Conservation (phyloP, 805 yeast species). For the Ogataea methanolica region DNA sequence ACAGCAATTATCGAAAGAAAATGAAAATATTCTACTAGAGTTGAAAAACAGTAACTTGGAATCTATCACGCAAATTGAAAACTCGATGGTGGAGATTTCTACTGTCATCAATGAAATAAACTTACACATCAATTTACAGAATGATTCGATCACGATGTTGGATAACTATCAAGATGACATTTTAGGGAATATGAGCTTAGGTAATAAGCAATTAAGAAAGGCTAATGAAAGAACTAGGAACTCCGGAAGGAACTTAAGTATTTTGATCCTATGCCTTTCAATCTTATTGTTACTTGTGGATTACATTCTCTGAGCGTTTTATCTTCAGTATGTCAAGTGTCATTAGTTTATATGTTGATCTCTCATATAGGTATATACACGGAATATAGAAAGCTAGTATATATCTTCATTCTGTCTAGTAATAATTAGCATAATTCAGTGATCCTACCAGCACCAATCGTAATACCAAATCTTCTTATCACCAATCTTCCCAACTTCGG, state of each 20-base stretch:
- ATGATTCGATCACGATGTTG: slow-evolving; percentile 60
- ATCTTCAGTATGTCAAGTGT: no score
- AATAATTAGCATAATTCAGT: slow-evolving; percentile 7
- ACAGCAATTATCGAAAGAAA: slow-evolving; percentile 55
- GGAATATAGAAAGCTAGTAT: background rate
- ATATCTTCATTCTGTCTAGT: background rate
- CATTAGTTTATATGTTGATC: no score
- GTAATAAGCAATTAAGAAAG: slow-evolving; percentile 63
- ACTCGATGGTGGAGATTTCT: slow-evolving; percentile 66
- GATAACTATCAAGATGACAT: slow-evolving; percentile 65
- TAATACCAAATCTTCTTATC: slow-evolving; percentile 61
- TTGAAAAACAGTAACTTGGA: slow-evolving; percentile 56
- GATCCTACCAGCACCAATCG: slow-evolving; percentile 49
- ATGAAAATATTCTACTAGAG: slow-evolving; percentile 45
- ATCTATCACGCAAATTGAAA: slow-evolving; percentile 56
- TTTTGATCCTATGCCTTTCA: slow-evolving; percentile 52
- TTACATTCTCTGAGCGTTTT: slow-evolving; percentile 30
- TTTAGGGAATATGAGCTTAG: slow-evolving; percentile 58
- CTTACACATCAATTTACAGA: slow-evolving; percentile 67
- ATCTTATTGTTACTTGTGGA: slow-evolving; percentile 52
- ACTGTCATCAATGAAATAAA: slow-evolving; percentile 71
- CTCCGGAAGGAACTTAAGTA: slow-evolving; percentile 53
- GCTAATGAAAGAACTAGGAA: slow-evolving; percentile 65
- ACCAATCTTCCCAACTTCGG: slow-evolving; percentile 62
- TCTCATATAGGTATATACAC: background rate